Base-by-base conservation (phyloP, 257 asterid species). In the Nicotiana tomentosiformis region DNA sequence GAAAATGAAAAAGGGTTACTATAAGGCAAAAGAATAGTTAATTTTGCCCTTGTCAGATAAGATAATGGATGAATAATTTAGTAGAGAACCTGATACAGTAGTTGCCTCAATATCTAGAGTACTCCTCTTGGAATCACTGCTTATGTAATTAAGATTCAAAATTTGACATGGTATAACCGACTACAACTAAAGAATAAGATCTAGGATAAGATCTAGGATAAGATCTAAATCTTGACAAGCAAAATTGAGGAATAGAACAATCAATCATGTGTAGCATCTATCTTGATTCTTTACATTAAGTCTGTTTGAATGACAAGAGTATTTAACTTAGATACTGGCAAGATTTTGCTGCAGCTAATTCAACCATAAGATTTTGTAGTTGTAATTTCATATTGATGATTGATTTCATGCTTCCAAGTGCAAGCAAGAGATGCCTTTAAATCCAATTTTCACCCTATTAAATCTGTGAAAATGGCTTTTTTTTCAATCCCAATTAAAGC, bases 181-280 rank as follows among this genome's bases (percentile, higher is more conserved):
- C 82, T 84, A 85, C 92, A 91, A 89, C 94, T 90, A 89, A 83
- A 87, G 87, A 92, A 76, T 76, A 76, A 90, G 90, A 95, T 93
- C 97, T 93, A 91, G n/a, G n/a, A n/a, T n/a, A n/a, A n/a, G n/a
- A n/a, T n/a, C n/a, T 20, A 20, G 85, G 88, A 89, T 87, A 89
- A 85, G 93, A 93, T 94, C 91, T 86, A 78, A 49, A 85, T 81
- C 66, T 77, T 23, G 65, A 33, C 66, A 83, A 82, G 62, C 62
- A 46, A 86, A 82, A 55, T n/a, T 77, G 81, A 79, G 67, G 66
- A 35, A 68, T 65, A 20, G 84, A 67, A 77, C 17, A 39, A 67
- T 10, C 66, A 51, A 58, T 16, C 30, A 29, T 66, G 18, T 18
- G n/a, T 26, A 66, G 76, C 76, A 66, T 66, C 76, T 66, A 23